Evolutionary conservation across 2,329 filamentous ascomycete genomes (phyloP), one percentile per base, ranked within the genome.

Genomic region (Monascus ruber): DNA sequence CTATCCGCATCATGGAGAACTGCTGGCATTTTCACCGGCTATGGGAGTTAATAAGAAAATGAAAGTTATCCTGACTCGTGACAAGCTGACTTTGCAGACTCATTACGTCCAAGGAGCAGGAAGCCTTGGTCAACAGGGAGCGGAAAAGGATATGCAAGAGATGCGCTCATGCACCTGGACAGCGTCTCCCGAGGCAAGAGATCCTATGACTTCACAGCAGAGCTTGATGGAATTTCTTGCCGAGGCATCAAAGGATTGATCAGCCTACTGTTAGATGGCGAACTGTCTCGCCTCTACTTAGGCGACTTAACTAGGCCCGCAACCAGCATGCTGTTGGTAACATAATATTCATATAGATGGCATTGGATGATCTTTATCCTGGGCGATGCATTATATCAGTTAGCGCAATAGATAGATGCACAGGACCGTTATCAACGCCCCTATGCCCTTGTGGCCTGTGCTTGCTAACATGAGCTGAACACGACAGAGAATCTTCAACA

Each of bases 1-100:
- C 3, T 59, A 56, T 32, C 56, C 60, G 6, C 56, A 63, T 31
- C 50, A 58, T 10, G 61, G 61, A 6, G 60, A 64, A 42, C 41
- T 64, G 10, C 33, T 56, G 5, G 44, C 55, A 0, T 43, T 44
- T 6, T 47, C 47, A 5, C 39, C 42, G 2, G 35, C 42, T 7
- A 38, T 43, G 2, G 48, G 47, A 8, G 47, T 47, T 9, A 48
- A 50, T 37, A 59, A 49, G 34, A 64, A 61, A 45, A 50, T 64
- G 44, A 55, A 50, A 24, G 43, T 64, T 24, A 42, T 40, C 6
- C 35, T 64, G 6, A 51, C 52, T 5, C 51, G 49, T 10, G 39
- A 55, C 6, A 50, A 52, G 26, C 33, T 64, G 24, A 47, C 40
- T 2, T 33, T 60, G 2, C 43, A 49, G 9, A 47, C 45, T 5